These are phyloP conservation scores for Paraphoma chrysanthemicola DNA, from an alignment of 2,329 filamentous ascomycete species.

Conservation along the genomic window DNA sequence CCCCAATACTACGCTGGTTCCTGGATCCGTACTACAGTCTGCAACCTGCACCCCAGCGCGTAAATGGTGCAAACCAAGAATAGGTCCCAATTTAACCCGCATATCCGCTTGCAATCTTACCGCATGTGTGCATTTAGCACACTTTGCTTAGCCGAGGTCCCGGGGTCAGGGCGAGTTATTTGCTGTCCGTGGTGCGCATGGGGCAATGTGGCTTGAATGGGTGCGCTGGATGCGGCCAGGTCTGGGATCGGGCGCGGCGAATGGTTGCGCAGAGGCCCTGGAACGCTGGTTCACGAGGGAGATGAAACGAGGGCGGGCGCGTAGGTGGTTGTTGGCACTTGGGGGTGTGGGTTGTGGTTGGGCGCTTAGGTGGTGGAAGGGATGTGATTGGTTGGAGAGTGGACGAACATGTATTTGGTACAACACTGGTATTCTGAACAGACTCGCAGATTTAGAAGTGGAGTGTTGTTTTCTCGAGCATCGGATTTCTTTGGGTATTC, in stretches of 20 bases:
- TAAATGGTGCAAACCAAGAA: constrained; percentile 28
- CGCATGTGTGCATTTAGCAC: constrained; percentile 19
- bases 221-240: constrained; percentile 7
- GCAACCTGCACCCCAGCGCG: constrained; percentile 29
- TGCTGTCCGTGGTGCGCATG: constrained; percentile 3
- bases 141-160: constrained; percentile 7
- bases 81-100: constrained; percentile 21
- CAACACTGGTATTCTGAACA: no score
- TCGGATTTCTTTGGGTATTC: no score
- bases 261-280: constrained; percentile 14
- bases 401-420: neutral
- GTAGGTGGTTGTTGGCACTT: constrained; percentile 26
- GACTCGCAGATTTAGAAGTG: no score
- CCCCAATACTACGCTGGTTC: no score
- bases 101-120: constrained; percentile 9
- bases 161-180: constrained; percentile 3
- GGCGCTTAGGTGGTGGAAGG: constrained; percentile 33
- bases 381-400: constrained; percentile 17
- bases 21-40: constrained; percentile 22
- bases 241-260: constrained; percentile 12
- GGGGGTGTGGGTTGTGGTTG: constrained; percentile 32
- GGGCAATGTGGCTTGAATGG: constrained; percentile 15
- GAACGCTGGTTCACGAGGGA: constrained; percentile 23
- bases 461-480: no score
- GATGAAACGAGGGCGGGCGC: constrained; percentile 39